Evolutionary conservation across 192 early-diverging fungal genomes (phyloP), one percentile per base, ranked within the genome.

Genomic region (Linnemannia exigua): DNA sequence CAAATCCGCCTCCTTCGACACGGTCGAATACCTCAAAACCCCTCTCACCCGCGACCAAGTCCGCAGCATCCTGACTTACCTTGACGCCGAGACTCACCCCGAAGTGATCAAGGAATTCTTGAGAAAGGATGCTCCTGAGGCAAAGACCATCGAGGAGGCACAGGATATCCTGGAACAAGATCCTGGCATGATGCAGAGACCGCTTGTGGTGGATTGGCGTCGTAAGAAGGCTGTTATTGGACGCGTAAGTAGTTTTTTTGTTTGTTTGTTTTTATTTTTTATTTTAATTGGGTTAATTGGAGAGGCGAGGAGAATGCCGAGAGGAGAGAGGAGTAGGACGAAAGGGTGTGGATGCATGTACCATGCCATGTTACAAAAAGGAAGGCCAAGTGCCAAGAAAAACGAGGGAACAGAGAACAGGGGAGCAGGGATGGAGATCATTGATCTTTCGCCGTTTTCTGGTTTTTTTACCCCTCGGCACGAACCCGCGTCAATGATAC

Each of bases 121-220:
- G 74, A 70, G 84, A 17, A 86, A 86, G 50, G 84, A 86, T n/a
- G 84, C 84, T 3, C 84, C 84, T 9, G 38, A 76, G 47, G 84
- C 70, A 3, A 17, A 35, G 47, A 77, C 58, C 0, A 44, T 86
- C 37, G 78, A 70, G 35, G 61, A 86, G 46, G 84, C 75, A 0
- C 66, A 86, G 58, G 63, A 76, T 7, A 46, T 86, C 20, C 54
- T 86, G 9, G 84, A 70, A 8, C 54, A 79, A 0, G 75, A 86
- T 50, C 74, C 84, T 15, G 75, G 78, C 0, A 14, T 80, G 58
- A 72, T 86, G 73, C 78, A 86, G 75, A 31, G 84, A 1, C 84
- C 84, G 3, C 15, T 86, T 3, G 84, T 86, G 11, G 84, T 86
- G 9, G 79, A 86, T 41, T 86, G 84, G 84, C 28, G 33, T 14